Conservation (phyloP, 2,329 filamentous ascomycete genomes). For the Anthostomella pinea region DNA sequence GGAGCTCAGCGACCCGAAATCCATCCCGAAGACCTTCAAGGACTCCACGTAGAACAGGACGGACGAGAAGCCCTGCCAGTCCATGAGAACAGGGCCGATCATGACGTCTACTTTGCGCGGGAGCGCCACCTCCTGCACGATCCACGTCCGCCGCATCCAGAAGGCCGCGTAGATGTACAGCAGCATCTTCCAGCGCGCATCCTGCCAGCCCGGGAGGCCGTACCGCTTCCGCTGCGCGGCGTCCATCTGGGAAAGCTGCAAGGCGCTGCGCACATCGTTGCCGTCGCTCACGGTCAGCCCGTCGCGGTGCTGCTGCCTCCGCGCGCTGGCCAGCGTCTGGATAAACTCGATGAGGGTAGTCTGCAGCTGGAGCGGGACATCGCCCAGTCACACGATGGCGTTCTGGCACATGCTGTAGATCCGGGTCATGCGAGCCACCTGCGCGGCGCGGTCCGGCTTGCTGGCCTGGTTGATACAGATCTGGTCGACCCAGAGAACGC, state of each 20-base stretch:
- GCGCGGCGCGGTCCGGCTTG: slow-evolving; percentile 3
- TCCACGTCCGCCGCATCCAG: slow-evolving; percentile 12
- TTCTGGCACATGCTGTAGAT: slow-evolving; percentile 9
- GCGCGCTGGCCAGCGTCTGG: slow-evolving; percentile 7
- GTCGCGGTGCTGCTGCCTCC: slow-evolving; percentile 8
- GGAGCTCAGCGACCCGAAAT: slow-evolving; percentile 6
- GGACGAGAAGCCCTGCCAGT: slow-evolving; percentile 5
- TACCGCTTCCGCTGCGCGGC: slow-evolving; percentile 7
- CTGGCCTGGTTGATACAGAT: too few relatives aligned
- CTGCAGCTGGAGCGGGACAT: slow-evolving; percentile 8
- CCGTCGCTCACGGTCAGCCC: slow-evolving; percentile 6
- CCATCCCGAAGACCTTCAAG: slow-evolving; percentile 6
- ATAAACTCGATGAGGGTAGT: slow-evolving; percentile 5
- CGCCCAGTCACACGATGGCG: slow-evolving; percentile 9
- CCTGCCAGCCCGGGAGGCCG: slow-evolving; percentile 6
- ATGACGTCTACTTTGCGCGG: slow-evolving; percentile 7
- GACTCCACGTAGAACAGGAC: slow-evolving; percentile 8
- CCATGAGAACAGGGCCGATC: slow-evolving; percentile 7
- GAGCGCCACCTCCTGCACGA: slow-evolving; percentile 9
- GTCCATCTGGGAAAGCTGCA: slow-evolving; percentile 11
- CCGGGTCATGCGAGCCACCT: slow-evolving; percentile 7
- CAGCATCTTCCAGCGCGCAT: slow-evolving; percentile 9
- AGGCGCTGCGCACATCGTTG: slow-evolving; percentile 5
- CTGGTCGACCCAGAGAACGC: too few relatives aligned
- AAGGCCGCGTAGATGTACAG: slow-evolving; percentile 8